These are phyloP conservation scores for Claviceps monticola DNA, from an alignment of 2,329 filamentous ascomycete genomes.

Conservation along the genomic window DNA sequence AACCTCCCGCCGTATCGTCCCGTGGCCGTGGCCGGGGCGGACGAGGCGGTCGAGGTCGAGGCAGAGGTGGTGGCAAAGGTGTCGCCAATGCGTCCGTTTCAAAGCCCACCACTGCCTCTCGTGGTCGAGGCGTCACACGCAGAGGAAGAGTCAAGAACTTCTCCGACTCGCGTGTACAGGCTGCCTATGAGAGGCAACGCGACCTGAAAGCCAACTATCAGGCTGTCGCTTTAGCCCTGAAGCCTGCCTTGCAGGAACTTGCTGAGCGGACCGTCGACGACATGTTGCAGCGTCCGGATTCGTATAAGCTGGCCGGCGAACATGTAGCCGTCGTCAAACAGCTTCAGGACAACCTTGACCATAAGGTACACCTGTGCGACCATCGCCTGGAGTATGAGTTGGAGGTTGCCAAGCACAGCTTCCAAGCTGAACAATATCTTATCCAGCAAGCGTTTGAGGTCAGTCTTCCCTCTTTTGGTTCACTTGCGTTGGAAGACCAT, in stretches of 20 bases:
- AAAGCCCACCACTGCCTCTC: constrained; percentile 22
- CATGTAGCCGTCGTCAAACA: constrained; percentile 36
- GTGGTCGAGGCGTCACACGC: constrained; percentile 24
- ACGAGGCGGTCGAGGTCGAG: constrained; percentile 8
- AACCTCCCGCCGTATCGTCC: constrained; percentile 15
- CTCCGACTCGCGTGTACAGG: constrained; percentile 38
- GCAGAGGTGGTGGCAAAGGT: constrained; percentile 16
- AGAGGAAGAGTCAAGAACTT: constrained; percentile 44
- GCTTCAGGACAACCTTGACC: constrained; percentile 25
- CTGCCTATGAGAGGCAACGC: constrained; percentile 48
- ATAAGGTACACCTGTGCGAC: constrained; percentile 18
- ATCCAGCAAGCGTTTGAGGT: constrained; percentile 24
- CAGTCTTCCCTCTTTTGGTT: constrained; percentile 10
- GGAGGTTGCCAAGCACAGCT: constrained; percentile 25
- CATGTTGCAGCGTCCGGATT: constrained; percentile 38
- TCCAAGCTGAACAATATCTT: constrained; percentile 19
- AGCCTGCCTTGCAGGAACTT: constrained; percentile 51
- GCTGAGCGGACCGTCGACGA: constrained; percentile 45
- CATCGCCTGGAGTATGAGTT: constrained; percentile 21
- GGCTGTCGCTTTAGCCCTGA: constrained; percentile 47
- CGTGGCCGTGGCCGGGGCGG: constrained; percentile 22
- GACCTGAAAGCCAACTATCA: constrained; percentile 52
- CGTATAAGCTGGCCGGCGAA: constrained; percentile 39
- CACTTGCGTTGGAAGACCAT: not conserved
- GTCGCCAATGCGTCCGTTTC: constrained; percentile 17